Evolutionary conservation across 2,329 filamentous ascomycete species (phyloP), one percentile per base, ranked within the genome.

Genomic region (Fusarium palustre): DNA sequence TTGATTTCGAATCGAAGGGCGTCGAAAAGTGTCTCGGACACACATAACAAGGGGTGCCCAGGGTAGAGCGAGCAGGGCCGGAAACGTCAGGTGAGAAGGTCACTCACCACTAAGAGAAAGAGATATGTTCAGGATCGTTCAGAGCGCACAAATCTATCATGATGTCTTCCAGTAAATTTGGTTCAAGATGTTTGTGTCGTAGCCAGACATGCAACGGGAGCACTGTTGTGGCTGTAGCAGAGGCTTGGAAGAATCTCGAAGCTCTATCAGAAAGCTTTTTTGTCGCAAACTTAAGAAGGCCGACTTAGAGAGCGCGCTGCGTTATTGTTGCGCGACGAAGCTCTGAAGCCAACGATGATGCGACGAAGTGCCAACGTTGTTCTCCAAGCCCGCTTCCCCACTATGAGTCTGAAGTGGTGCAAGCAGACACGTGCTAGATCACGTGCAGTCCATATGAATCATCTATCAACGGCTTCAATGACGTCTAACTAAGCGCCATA

Each of bases 101-200:
- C 31, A 77, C 79, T 78, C 73, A 82, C 81, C 79, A 80, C 79
- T 82, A 82, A 74, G 74, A 80, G 65, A 76, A 78, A 75, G 71
- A 78, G 69, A 76, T 71, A 68, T 73, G 75, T 68, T 73, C 69
- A 70, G 72, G 66, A 67, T 75, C 73, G 64, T 71, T 64, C 72
- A 74, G 67, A 69, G 74, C 73, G 74, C 76, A 74, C 77, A 79
- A 81, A 78, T 75, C 74, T 79, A 79, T 80, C 80, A 82, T 82
- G 75, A 72, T 82, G 80, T 77, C 78, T 77, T 75, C 69, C 73
- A 72, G 68, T 69, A 55, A 49, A 66, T 59, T 46, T 59, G 55
- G 66, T 69, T 64, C 66, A 63, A 68, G 60, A 68, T 70, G 63
- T 63, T 59, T 67, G 69, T 65, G 62, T 73, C 65, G 69, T 66